Evolutionary conservation across 257 asterid genomes (phyloP), one percentile per base, ranked within the genome.

Genomic region (Cinchona pubescens): DNA sequence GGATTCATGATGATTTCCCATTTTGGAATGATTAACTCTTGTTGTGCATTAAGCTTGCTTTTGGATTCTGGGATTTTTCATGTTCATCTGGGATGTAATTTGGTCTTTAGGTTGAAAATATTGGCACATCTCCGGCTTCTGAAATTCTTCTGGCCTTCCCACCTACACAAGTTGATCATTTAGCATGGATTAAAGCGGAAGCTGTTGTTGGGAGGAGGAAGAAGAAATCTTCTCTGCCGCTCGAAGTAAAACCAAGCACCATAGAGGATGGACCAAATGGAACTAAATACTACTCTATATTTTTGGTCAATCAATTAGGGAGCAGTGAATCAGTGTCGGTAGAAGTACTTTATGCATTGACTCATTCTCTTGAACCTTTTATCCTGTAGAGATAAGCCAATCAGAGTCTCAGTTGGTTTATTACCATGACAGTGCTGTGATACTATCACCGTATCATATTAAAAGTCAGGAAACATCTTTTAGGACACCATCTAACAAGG

Each of bases 391-490:
- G 86, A 95, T 92, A 79, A 77, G 90, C 82, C 99, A 92, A 74
- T 90, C 97, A 0, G 99, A 95, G 78, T 79, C 99, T 69, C 99
- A 95, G 77, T 74, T 95, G 87, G 99, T 95, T 48, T 86, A 95
- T 87, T 95, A 84, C 91, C 99, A 78, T 79, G 97, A 91, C 82
- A 95, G 97, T 85, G 96, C 99, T 3, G 69, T 88, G 70, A 79
- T 95, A 72, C 88, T 91, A 69, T 92, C 99, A 38, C 99, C 97
- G 1, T 95, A 95, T 83, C 88, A 60, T 78, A 83, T 92, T 71
- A 82, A 85, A 81, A 85, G 89, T 53, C 99, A 95, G 83, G 91
- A 91, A 69, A 91, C 99, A 1, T 72, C 91, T 84, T 76, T 95
- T 70, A 91, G 90, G 82, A 86, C 83, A 49, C 96, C 99, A 49